A percentile compares a stretch with the other conserved stretches of the same genome.
Conservation (phyloP, 2,329 filamentous ascomycete genomes). For the Achaetomium macrosporum region DNA sequence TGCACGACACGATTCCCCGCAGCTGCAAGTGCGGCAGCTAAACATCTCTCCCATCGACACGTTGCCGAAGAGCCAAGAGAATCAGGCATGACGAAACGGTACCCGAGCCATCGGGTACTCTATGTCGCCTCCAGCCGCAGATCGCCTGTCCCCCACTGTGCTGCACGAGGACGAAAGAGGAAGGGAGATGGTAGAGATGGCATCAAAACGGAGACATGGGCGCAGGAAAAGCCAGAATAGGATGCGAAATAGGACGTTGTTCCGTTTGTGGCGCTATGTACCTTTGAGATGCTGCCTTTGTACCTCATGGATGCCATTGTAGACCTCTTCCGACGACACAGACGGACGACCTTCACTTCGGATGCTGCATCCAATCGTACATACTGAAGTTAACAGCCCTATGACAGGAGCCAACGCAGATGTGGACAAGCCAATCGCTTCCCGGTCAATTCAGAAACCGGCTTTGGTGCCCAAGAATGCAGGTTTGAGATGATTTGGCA, state of each 20-base stretch:
- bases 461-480: too few relatives aligned
- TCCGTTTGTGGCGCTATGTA: slow-evolving; percentile 14
- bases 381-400: background rate
- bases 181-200: background rate
- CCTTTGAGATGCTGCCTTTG: slow-evolving; percentile 10
- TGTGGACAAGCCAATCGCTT: background rate
- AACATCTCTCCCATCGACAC: slow-evolving; percentile 4
- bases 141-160: background rate
- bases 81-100: background rate
- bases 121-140: background rate
- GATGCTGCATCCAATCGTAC: background rate
- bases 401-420: background rate
- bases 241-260: background rate
- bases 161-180: slow-evolving; percentile 14
- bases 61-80: background rate
- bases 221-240: background rate
- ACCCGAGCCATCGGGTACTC: background rate
- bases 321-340: background rate
- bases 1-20: slow-evolving; percentile 5
- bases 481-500: too few relatives aligned
- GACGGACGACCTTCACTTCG: background rate
- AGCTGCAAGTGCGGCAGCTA: background rate
- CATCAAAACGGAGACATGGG: slow-evolving; percentile 4
- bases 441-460: too few relatives aligned
- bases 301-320: background rate